Percentiles rank a stretch among this genome's conserved stretches.
phyloP scores from a whole-genome alignment of 805 yeast genomes.

The Blastobotrys peoriensis region DNA sequence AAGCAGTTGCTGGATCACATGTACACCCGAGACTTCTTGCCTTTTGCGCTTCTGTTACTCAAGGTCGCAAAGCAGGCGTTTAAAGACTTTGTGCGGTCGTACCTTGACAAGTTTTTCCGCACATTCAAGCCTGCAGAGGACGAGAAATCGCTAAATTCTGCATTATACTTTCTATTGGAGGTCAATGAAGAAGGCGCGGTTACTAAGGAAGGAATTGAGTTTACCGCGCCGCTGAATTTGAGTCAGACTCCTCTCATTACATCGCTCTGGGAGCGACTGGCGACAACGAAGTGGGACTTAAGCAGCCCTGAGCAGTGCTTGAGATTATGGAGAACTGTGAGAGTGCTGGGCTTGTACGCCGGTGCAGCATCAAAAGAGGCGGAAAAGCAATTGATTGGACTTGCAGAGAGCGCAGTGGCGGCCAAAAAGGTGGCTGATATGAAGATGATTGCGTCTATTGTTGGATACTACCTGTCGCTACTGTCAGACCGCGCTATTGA shows the following conservation, averaged over 20 bases:
- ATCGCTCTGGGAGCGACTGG: neutral
- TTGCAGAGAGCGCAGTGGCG: too few species aligned
- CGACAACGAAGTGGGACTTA: neutral
- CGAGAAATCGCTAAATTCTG: neutral
- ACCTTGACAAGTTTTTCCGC: conserved; percentile 5
- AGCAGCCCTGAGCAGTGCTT: neutral
- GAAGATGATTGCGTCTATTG: neutral
- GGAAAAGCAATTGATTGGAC: too few species aligned
- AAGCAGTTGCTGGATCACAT: conserved; percentile 6
- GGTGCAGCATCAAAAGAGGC: too few species aligned
- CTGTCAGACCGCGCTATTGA: too few species aligned
- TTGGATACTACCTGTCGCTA: neutral
- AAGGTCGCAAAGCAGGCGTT: conserved; percentile 12
- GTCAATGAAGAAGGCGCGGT: neutral
- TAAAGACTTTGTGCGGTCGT: conserved; percentile 12
- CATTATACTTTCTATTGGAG: neutral
- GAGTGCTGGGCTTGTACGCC: too few species aligned
- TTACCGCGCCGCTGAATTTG: neutral
- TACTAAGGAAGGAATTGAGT: neutral
- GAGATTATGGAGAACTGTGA: neutral
- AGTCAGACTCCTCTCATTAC: neutral
- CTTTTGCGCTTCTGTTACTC: conserved; percentile 12
- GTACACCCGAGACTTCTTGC: conserved; percentile 18
- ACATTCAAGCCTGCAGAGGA: conserved; percentile 4
- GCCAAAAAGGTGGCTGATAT: too few species aligned